Conservation (phyloP, 2,329 filamentous ascomycete species). For the Dryadomyces quercus-mongolicae region DNA sequence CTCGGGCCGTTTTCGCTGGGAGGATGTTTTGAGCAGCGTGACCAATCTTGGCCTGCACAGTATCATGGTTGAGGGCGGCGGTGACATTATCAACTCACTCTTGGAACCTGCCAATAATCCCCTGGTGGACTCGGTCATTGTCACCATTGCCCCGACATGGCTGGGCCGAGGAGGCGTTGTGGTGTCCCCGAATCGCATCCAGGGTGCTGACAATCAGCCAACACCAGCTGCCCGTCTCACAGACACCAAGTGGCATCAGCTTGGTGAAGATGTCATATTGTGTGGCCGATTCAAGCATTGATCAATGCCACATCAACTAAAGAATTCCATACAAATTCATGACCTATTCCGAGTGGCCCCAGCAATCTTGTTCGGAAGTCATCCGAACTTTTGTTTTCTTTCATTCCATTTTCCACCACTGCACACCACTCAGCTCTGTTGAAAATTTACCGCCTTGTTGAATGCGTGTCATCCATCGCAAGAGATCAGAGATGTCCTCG, state of each 20-base stretch:
- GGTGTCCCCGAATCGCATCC: slow-evolving; percentile 55
- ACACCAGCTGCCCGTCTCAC: slow-evolving; percentile 52
- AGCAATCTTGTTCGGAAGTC: no score
- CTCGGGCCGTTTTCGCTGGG: slow-evolving; percentile 47
- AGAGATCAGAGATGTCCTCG: slow-evolving; percentile 17
- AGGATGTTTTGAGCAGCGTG: slow-evolving; percentile 48
- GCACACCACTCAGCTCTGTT: neutral
- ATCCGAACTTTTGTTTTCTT: neutral
- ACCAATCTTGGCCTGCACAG: slow-evolving; percentile 50
- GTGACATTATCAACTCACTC: slow-evolving; percentile 67
- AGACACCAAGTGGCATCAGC: slow-evolving; percentile 60
- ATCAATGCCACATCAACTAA: no score
- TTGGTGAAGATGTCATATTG: slow-evolving; percentile 74
- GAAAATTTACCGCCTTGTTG: no score
- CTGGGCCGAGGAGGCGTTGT: slow-evolving; percentile 73
- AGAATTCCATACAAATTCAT: neutral
- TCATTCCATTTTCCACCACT: neutral
- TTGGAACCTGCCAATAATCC: slow-evolving; percentile 47
- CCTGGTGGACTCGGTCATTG: slow-evolving; percentile 62
- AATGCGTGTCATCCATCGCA: neutral
- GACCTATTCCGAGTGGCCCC: neutral
- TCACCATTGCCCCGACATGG: slow-evolving; percentile 85
- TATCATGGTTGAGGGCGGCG: slow-evolving; percentile 89
- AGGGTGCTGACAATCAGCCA: slow-evolving; percentile 35
- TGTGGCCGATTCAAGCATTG: slow-evolving; percentile 41